A percentile compares a stretch with the other conserved stretches of the same genome.
phyloP scores from a whole-genome alignment of 768 basidiomycete genomes.

The Mycena vitilis region DNA sequence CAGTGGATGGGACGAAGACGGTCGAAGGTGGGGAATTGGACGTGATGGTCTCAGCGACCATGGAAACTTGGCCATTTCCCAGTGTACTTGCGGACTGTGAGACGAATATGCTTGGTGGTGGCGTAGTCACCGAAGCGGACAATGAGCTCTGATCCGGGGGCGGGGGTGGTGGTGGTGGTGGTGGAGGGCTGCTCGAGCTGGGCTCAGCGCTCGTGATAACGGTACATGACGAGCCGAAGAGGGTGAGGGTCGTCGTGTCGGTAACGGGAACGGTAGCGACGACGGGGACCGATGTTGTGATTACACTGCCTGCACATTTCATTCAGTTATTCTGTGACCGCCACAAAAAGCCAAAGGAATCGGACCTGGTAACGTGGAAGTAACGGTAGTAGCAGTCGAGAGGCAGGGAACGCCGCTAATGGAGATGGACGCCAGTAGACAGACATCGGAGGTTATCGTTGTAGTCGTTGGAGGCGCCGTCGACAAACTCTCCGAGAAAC shows the following conservation, averaged over 20 bases:
- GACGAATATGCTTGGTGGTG: slow-evolving; percentile 46
- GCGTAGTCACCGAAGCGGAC: slow-evolving; percentile 44
- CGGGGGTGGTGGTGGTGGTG: slow-evolving; percentile 25
- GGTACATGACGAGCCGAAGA: slow-evolving; percentile 54
- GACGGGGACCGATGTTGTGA: slow-evolving; percentile 54
- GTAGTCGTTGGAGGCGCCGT: slow-evolving; percentile 47
- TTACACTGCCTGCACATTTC: slow-evolving; percentile 31
- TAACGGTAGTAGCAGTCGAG: slow-evolving; percentile 41
- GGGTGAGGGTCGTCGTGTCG: slow-evolving; percentile 49
- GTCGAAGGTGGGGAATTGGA: slow-evolving; percentile 49
- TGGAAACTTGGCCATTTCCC: slow-evolving; percentile 53
- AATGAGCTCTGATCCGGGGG: slow-evolving; percentile 37
- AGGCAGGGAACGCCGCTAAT: slow-evolving; percentile 39
- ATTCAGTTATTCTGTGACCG: slow-evolving; percentile 3
- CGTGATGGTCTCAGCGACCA: slow-evolving; percentile 49
- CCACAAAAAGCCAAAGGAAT: slow-evolving; percentile 1
- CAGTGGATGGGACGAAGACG: slow-evolving; percentile 41
- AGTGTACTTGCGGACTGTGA: slow-evolving; percentile 50
- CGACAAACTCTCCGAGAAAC: slow-evolving; percentile 49
- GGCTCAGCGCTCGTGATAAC: slow-evolving; percentile 36
- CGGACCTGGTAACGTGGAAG: slow-evolving; percentile 51
- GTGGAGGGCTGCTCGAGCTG: slow-evolving; percentile 11
- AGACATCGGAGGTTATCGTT: slow-evolving; percentile 46
- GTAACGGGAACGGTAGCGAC: slow-evolving; percentile 49
- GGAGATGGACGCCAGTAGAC: slow-evolving; percentile 42